Base-by-base conservation (phyloP, 495 filamentous ascomycete genomes). In the Trichoderma orchidacearum region DNA sequence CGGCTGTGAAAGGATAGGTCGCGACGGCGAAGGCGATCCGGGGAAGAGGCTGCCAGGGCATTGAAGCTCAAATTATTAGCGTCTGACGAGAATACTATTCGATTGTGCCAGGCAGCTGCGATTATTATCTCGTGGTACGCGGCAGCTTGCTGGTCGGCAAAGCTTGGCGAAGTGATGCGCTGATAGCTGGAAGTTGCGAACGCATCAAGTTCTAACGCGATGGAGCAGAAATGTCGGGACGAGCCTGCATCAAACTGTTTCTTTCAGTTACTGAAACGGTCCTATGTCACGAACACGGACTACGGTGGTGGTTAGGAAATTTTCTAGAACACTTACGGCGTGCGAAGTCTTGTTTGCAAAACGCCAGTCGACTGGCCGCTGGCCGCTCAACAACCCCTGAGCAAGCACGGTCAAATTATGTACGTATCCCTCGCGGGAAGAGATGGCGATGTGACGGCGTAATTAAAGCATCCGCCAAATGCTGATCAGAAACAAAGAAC, bases 11-110 rank as follows among this genome's bases (percentile, higher is more conserved):
- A 30, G 93, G 93, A 67, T 90, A 92, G 59, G 84, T 87, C 68
- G 91, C 92, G 68, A 98, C 86, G 59, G 92, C 94, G 73, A 96
- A 97, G 63, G 90, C 93, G 75, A 98, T 96, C 63, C 89, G 90
- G 70, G 91, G 90, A 68, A 98, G 80, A 59, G 93, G 90, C 79
- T 85, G 82, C 93, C 93, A 98, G 80, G 90, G 89, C 91, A 96
- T 96, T 68, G 66, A 51, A 51, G 31, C 21, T 48, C 41, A 27
- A 13, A 23, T 11, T 48, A 17, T 48, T 27, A 23, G 21, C 41
- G 21, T 27, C 21, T 11, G 18, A 9, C 41, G 36, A 48, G 11
- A 28, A 27, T 27, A 12, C 8, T 23, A 21, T 48, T 48, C 7
- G 18, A 25, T 48, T 27, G 41, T 9, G 21, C 21, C 41, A 11